Conservation (phyloP, 495 filamentous ascomycete species). For the Annulohypoxylon nitens region DNA sequence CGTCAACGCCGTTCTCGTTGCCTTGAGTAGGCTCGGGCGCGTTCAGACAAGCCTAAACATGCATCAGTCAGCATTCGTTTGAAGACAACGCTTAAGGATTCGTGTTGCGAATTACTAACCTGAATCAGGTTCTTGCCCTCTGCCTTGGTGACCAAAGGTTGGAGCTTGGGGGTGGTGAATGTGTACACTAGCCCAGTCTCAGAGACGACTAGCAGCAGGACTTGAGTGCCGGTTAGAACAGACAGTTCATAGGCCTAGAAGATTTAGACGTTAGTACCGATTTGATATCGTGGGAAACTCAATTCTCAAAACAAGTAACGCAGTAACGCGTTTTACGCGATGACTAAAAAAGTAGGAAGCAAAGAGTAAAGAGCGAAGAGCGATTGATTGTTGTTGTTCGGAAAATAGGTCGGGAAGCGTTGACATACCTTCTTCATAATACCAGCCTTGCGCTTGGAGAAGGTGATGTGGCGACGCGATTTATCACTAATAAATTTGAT, state of each 20-base stretch:
- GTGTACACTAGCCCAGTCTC: constrained; percentile 99
- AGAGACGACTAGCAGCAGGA: constrained; percentile 95
- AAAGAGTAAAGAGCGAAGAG: too few species aligned
- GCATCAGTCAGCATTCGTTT: constrained; percentile 20
- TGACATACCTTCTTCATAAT: constrained; percentile 99
- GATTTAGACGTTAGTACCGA: constrained; percentile 32
- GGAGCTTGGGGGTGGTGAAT: constrained; percentile 98
- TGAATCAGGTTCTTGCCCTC: constrained; percentile 99
- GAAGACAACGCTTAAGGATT: constrained; percentile 14
- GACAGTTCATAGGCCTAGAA: constrained; percentile 95
- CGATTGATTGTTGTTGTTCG: background rate
- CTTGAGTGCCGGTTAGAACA: constrained; percentile 97
- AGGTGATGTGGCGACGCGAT: constrained; percentile 99
- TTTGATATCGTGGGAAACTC: constrained; percentile 28
- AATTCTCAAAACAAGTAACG: constrained; percentile 37
- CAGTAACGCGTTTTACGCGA: constrained; percentile 50
- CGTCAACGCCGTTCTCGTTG: constrained; percentile 92
- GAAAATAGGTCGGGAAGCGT: constrained; percentile 8
- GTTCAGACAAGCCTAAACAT: constrained; percentile 89
- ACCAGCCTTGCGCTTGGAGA: constrained; percentile 99
- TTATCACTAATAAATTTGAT: constrained; percentile 99
- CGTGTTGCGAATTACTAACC: constrained; percentile 66
- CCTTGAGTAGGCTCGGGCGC: constrained; percentile 92
- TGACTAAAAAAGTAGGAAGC: constrained; percentile 7
- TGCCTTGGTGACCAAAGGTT: constrained; percentile 98